Evolutionary conservation across 768 basidiomycete genomes (phyloP).

Genomic region (Pulveroboletus frians): DNA sequence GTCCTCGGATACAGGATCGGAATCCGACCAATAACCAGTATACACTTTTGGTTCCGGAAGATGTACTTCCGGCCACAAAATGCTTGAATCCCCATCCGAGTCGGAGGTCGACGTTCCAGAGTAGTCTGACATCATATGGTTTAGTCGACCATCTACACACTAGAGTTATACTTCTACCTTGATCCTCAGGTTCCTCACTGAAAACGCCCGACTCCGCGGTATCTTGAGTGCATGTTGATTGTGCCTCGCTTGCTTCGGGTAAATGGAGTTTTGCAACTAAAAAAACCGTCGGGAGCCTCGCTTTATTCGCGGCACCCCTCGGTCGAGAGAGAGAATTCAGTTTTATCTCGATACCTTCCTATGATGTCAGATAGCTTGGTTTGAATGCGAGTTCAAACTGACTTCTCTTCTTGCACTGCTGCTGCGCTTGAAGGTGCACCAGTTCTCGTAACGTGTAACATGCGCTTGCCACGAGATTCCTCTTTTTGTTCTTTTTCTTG

Average conservation of each 20-base stretch:
- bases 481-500: constrained; percentile 59
- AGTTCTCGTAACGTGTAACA: constrained; percentile 51
- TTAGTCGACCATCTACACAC: neutral
- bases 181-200: constrained; percentile 12
- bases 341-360: constrained; percentile 40
- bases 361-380: constrained; percentile 8
- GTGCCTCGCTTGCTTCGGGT: neutral
- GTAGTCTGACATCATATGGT: neutral
- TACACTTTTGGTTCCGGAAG: constrained; percentile 8
- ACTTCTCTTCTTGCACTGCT: constrained; percentile 38
- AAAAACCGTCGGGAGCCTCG: neutral
- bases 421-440: constrained; percentile 41
- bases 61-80: constrained; percentile 12
- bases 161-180: constrained; percentile 1
- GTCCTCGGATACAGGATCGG: constrained; percentile 17
- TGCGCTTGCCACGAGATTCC: constrained; percentile 49
- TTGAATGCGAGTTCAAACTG: constrained; percentile 16
- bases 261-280: constrained; percentile 22
- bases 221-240: neutral
- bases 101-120: constrained; percentile 10
- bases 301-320: constrained; percentile 10
- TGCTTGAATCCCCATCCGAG: constrained; percentile 2
- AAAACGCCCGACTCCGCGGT: neutral
- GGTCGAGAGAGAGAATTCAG: constrained; percentile 31
- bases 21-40: constrained; percentile 23